Conservation (phyloP, 768 basidiomycete genomes). For the Leccinum disarticulatum region DNA sequence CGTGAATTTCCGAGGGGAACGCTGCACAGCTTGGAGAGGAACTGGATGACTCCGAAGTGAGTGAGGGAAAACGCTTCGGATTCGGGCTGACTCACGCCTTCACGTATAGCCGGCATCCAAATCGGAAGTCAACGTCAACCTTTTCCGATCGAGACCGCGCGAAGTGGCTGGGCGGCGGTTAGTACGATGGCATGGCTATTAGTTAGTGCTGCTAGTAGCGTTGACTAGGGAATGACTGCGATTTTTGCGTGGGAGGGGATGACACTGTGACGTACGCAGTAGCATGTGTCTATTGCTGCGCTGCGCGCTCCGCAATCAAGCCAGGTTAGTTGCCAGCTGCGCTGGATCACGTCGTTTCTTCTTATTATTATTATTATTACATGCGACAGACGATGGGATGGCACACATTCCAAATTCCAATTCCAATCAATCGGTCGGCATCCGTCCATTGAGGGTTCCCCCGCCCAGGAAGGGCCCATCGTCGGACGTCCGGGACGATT, state of each 20-base stretch:
- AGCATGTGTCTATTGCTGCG: too few species aligned
- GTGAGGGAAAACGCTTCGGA: not conserved
- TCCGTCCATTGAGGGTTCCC: not conserved
- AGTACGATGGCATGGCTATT: not conserved
- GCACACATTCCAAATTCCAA: not conserved
- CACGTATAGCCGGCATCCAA: not conserved
- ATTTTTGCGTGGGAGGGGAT: not conserved
- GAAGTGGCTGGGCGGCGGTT: not conserved
- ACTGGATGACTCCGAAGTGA: too few species aligned
- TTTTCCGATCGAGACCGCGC: not conserved
- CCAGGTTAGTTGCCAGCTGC: not conserved
- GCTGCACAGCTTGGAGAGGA: not conserved
- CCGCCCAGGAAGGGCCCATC: not conserved
- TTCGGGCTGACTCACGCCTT: not conserved
- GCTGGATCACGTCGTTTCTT: not conserved
- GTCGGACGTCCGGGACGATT: not conserved
- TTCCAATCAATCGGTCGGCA: not conserved
- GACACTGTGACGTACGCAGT: not conserved
- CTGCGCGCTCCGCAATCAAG: not conserved
- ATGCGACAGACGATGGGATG: not conserved
- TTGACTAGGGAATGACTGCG: not conserved
- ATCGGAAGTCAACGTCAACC: not conserved
- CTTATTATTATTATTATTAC: not conserved
- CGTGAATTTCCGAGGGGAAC: not conserved
- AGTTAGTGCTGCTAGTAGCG: not conserved